Base-by-base conservation (phyloP, 192 early-diverging fungal genomes). In the Cladochytrium replicatum region DNA sequence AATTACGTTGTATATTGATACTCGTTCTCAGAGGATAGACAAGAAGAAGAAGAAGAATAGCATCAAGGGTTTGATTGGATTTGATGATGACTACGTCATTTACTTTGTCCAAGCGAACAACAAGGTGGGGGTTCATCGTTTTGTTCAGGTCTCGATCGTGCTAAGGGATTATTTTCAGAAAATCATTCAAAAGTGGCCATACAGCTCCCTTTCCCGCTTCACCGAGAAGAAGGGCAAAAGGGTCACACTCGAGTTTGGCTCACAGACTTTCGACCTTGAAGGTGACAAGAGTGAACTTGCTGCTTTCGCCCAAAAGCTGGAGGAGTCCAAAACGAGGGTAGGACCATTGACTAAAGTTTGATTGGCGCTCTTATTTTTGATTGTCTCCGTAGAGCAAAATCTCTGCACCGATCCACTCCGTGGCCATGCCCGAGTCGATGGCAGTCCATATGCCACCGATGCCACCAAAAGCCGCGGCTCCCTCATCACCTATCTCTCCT, bases 21-120 rank as follows among this genome's bases (percentile, higher is more conserved):
- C n/a, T n/a, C n/a, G n/a, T n/a, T n/a, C n/a, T n/a, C n/a, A 58
- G 66, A 72, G 40, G 31, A n/a, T 72, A 1, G 69, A 72, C 58
- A 75, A 75, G 57, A 71, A 75, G 60, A 75, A 69, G 46, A 75
- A 75, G 43, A 75, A 75, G 61, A 72, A 75, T 53, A 68, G 50
- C 41, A 32, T 39, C 3, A 72, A 75, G 41, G 66, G 63, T 22
- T 45, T 57, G 3, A 24, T 75, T 34, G 72, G 72, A 3, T 52
- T 75, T 25, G 53, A 55, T 25, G 60, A 68, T 25, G 69, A 75
- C 27, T 64, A 58, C 32, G 38, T 60, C n/a, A 45, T 75, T 5
- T 72, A 71, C 38, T 68, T 75, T 39, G 56, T 69, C 19, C 37
- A 56, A n/a, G n/a, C n/a, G n/a, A n/a, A n/a, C n/a, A n/a, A n/a